Evolutionary conservation across 2,329 filamentous ascomycete genomes (phyloP).

Genomic region (Leptographium radiaticola): DNA sequence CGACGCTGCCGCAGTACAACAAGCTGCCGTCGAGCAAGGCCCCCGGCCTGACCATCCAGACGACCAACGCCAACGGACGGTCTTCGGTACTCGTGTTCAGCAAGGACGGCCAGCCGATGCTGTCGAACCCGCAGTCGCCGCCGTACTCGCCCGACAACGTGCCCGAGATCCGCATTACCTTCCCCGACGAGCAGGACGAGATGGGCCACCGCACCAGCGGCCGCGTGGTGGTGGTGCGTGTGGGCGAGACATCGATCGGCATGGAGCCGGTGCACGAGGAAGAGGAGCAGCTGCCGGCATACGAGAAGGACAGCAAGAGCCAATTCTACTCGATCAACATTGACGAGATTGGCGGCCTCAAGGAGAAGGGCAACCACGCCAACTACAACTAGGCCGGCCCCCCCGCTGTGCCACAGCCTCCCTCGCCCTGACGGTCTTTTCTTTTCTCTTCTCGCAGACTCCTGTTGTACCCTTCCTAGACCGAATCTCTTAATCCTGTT

Average conservation of each 20-base stretch:
- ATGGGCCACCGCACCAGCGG: slow-evolving; percentile 70
- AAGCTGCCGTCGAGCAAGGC: slow-evolving; percentile 28
- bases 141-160: slow-evolving; percentile 71
- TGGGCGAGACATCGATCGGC: slow-evolving; percentile 77
- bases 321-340: slow-evolving; percentile 92
- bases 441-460: neutral
- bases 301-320: slow-evolving; percentile 65
- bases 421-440: neutral
- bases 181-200: slow-evolving; percentile 89
- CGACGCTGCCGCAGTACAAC: slow-evolving; percentile 55
- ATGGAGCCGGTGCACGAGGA: slow-evolving; percentile 78
- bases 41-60: slow-evolving; percentile 45
- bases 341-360: slow-evolving; percentile 83
- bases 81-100: slow-evolving; percentile 61
- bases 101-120: slow-evolving; percentile 62
- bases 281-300: slow-evolving; percentile 70
- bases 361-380: slow-evolving; percentile 59
- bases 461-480: neutral
- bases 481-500: neutral
- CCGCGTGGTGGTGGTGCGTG: slow-evolving; percentile 79
- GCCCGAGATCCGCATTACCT: slow-evolving; percentile 95
- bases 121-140: slow-evolving; percentile 61
- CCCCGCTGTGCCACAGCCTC: neutral
- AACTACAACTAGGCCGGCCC: slow-evolving; percentile 18
- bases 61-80: slow-evolving; percentile 32